phyloP scores from a whole-genome alignment of 1,139 yeast genomes.

The Blastobotrys aristatus region DNA sequence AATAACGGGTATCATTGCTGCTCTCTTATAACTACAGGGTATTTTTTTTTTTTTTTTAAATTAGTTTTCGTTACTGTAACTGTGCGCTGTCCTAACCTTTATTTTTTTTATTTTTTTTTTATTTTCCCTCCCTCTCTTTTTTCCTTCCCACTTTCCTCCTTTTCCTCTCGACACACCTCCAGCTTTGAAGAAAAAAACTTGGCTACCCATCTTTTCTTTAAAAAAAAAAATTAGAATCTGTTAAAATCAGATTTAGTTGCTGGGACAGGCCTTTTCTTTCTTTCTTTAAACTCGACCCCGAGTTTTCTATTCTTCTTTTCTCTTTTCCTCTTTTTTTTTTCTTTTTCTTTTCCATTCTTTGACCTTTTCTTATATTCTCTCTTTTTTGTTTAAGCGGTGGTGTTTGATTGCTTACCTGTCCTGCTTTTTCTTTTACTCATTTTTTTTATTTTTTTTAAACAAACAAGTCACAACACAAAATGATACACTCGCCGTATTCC shows the following conservation, averaged over 20 bases:
- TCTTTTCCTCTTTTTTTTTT: background rate
- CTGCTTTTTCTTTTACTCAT: background rate
- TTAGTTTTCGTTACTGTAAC: too few relatives aligned
- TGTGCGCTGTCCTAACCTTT: too few relatives aligned
- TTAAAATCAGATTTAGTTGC: background rate
- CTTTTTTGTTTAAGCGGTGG: background rate
- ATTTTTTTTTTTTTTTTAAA: too few relatives aligned
- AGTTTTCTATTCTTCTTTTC: background rate
- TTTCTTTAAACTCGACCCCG: too few relatives aligned
- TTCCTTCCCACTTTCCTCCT: too few relatives aligned
- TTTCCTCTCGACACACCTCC: too few relatives aligned
- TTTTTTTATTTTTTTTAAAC: background rate
- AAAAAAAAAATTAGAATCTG: too few relatives aligned
- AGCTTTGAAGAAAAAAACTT: too few relatives aligned
- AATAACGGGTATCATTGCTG: too few relatives aligned
- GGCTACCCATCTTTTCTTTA: too few relatives aligned
- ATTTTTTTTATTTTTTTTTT: too few relatives aligned
- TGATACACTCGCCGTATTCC: slow-evolving; percentile 17
- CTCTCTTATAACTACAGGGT: too few relatives aligned
- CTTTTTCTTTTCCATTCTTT: background rate
- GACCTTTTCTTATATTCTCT: background rate
- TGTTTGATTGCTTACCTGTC: background rate
- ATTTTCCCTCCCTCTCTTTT: background rate
- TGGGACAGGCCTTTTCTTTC: background rate
- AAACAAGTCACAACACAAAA: background rate